Conservation (phyloP, 2,329 filamentous ascomycete species). For the Paecilomyces fulvus region DNA sequence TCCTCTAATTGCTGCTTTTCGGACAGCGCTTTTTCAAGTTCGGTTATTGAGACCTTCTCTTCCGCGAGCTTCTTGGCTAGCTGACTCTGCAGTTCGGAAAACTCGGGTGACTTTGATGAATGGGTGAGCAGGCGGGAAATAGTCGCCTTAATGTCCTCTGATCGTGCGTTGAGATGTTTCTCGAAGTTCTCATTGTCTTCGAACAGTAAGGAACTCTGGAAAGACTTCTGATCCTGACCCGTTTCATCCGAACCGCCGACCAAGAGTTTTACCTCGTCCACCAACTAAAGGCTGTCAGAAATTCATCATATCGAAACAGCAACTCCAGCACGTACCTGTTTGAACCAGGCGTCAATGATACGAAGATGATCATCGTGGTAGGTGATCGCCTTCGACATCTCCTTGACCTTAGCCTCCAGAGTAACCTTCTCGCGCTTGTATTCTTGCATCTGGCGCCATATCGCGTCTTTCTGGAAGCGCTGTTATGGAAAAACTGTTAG, state of each 20-base stretch:
- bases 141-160: conserved; percentile 65
- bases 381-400: conserved; percentile 66
- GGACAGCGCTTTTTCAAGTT: conserved; percentile 63
- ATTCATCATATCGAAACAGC: background rate
- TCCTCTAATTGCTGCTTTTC: conserved; percentile 83
- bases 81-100: conserved; percentile 64
- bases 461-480: conserved; percentile 93
- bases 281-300: conserved; percentile 20
- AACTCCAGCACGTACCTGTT: conserved; percentile 60
- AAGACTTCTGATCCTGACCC: conserved; percentile 23
- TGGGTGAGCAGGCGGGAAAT: conserved; percentile 60
- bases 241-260: conserved; percentile 21
- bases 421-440: conserved; percentile 85
- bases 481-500: conserved; percentile 34
- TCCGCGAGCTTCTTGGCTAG: conserved; percentile 66
- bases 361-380: conserved; percentile 91
- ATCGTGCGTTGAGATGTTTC: conserved; percentile 68
- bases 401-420: conserved; percentile 70
- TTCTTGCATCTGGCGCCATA: conserved; percentile 94
- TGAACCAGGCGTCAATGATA: conserved; percentile 86
- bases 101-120: conserved; percentile 48
- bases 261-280: conserved; percentile 41
- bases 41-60: conserved; percentile 72
- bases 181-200: conserved; percentile 57
- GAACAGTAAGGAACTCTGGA: conserved; percentile 48